Base-by-base conservation (phyloP, 2,329 filamentous ascomycete species). In the Alternaria alternata region DNA sequence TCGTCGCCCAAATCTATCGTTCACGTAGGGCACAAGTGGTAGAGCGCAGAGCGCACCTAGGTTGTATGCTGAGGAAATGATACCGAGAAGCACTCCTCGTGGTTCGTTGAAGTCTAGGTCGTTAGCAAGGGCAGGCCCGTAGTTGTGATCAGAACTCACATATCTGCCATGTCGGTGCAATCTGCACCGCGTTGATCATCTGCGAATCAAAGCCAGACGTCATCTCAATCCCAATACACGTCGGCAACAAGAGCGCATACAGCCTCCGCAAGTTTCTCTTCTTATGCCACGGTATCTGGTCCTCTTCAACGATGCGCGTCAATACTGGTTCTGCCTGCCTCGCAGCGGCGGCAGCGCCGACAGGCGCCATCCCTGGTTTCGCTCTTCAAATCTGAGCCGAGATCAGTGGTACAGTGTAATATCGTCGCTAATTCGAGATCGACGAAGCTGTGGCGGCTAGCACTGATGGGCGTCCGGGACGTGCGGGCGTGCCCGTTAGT, bases 31-130 rank as follows among this genome's bases (percentile, higher is more conserved):
- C 9, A 74, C 71, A n/a, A 74, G 63, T 28, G 72, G 79, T 16
- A 79, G 77, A 52, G 74, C 72, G 38, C 66, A 71, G 26, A 80
- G 72, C 46, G 76, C 75, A 39, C 78, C 78, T 30, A 81, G 76
- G 53, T 78, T 76, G 67, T 81, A 81, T 39, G 80, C 76, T n/a
- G 80, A 76, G 54, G 80, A 82, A 59, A 83, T 77, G 22, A 83
- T 75, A n/a, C 72, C 72, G 9, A 81, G 70, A 44, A 77, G 74
- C 12, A 77, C 71, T 36, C 79, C 79, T 43, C 56, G 63, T 36
- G 75, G 80, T 16, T 77, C 28, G 9, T 71, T 57, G 59, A 75
- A 73, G 58, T 69, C 72, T 75, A 26, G 14, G 14, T 49, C 14
- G 30, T 49, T 16, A 49, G 46, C 30, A 36, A 59, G 4, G 16